Conservation (phyloP, 768 basidiomycete species). For the Rhodotorula diobovata region DNA sequence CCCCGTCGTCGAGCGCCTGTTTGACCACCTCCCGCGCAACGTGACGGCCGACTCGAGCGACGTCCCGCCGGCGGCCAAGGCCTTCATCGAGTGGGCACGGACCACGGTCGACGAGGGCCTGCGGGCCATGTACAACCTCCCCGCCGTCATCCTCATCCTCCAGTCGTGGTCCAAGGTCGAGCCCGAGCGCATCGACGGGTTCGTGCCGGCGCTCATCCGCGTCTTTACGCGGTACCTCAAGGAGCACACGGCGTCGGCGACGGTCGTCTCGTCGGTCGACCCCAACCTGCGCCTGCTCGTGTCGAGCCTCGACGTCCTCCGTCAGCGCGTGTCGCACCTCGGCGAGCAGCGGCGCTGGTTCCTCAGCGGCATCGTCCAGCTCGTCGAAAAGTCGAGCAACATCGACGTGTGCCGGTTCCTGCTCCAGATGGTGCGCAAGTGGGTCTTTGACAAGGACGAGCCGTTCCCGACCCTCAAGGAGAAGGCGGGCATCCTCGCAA, state of each 20-base stretch:
- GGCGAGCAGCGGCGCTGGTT: slow-evolving; percentile 81
- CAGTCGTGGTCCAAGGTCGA: slow-evolving; percentile 74
- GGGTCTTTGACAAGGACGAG: slow-evolving; percentile 82
- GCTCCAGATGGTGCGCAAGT: slow-evolving; percentile 76
- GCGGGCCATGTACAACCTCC: slow-evolving; percentile 64
- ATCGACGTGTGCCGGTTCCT: slow-evolving; percentile 71
- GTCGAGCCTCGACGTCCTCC: slow-evolving; percentile 79
- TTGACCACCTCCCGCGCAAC: slow-evolving; percentile 38
- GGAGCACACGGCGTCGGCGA: slow-evolving; percentile 65
- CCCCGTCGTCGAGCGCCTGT: slow-evolving; percentile 41
- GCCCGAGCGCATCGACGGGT: slow-evolving; percentile 78
- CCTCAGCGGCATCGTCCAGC: slow-evolving; percentile 66
- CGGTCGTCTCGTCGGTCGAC: slow-evolving; percentile 55
- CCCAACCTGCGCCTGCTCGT: slow-evolving; percentile 57
- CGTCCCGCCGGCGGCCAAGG: slow-evolving; percentile 43
- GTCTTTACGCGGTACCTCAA: slow-evolving; percentile 78
- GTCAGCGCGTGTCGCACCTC: slow-evolving; percentile 70
- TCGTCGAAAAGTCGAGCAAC: slow-evolving; percentile 87
- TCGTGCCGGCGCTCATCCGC: slow-evolving; percentile 69
- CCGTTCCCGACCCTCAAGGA: slow-evolving; percentile 87
- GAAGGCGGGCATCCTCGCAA: slow-evolving; percentile 79
- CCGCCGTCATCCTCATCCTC: slow-evolving; percentile 78
- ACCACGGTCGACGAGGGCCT: slow-evolving; percentile 71
- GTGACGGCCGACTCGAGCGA: slow-evolving; percentile 20
- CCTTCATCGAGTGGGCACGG: slow-evolving; percentile 73